These are phyloP conservation scores for Thermothielavioides terrestris DNA, from an alignment of 495 filamentous ascomycete species.

Conservation along the genomic window DNA sequence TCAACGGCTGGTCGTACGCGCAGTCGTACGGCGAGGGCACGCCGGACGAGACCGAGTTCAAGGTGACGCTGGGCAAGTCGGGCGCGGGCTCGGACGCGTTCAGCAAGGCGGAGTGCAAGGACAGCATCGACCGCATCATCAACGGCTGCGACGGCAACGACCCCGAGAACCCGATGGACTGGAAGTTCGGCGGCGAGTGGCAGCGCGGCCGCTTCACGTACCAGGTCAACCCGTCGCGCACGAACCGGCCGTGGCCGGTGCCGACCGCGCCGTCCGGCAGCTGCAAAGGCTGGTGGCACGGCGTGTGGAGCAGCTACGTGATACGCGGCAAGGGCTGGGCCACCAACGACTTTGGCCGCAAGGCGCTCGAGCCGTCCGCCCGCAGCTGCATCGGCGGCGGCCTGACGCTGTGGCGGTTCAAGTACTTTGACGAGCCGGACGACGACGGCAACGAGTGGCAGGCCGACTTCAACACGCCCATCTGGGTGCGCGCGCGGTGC, in stretches of 20 bases:
- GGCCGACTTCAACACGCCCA: conserved; percentile 1
- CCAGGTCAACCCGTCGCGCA: conserved; percentile 12
- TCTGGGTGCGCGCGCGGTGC: not conserved
- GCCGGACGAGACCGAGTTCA: conserved; percentile 15
- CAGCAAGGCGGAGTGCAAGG: conserved; percentile 11
- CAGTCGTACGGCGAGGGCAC: conserved; percentile 13
- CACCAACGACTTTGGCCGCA: conserved; percentile 9
- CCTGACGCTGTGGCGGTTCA: conserved; percentile 12
- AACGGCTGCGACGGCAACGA: conserved; percentile 29
- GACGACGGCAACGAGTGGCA: conserved; percentile 5
- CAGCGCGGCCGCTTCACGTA: conserved; percentile 12
- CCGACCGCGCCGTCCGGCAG: conserved; percentile 5
- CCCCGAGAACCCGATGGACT: conserved; percentile 28
- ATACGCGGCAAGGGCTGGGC: conserved; percentile 5
- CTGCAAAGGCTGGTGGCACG: conserved; percentile 13
- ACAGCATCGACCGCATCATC: conserved; percentile 10
- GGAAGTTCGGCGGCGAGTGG: conserved; percentile 28
- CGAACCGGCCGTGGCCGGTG: not conserved
- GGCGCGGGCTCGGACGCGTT: not conserved
- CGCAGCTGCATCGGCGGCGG: conserved; percentile 13
- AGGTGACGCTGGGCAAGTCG: conserved; percentile 1
- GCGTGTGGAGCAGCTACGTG: conserved; percentile 2
- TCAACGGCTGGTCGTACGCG: not conserved
- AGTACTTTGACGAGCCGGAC: conserved; percentile 14
- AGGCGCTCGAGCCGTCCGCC: not conserved